Conservation (phyloP, 2,329 filamentous ascomycete species). For the Ophiocordyceps camponoti-saundersi region DNA sequence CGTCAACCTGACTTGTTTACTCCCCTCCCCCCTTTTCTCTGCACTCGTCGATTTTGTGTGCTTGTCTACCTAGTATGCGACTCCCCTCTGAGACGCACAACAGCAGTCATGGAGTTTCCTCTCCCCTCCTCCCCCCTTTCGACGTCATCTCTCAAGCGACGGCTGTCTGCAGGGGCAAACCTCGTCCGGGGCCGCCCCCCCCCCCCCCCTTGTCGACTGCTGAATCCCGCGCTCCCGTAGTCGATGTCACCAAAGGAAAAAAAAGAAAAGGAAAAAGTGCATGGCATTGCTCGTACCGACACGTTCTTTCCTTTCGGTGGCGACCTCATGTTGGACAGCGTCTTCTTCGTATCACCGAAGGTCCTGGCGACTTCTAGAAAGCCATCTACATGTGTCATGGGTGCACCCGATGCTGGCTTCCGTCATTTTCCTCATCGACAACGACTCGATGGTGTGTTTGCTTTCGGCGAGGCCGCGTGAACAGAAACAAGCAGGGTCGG, state of each 20-base stretch:
- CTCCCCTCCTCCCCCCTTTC: too few species aligned
- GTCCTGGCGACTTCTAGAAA: neutral
- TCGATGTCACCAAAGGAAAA: neutral
- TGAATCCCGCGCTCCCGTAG: neutral
- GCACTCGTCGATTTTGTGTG: neutral
- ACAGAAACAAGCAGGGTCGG: neutral
- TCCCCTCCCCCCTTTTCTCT: neutral
- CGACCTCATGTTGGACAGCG: neutral
- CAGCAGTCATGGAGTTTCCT: too few species aligned
- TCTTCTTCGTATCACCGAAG: neutral
- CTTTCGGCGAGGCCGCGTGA: neutral
- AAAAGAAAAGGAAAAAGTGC: too few species aligned
- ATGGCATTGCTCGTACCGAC: too few species aligned
- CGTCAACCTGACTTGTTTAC: too few species aligned
- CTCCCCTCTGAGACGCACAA: too few species aligned
- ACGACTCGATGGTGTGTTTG: neutral
- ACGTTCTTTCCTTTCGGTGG: neutral
- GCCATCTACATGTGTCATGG: neutral
- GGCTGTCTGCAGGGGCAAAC: constrained; percentile 2
- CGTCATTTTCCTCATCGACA: neutral
- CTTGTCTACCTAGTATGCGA: neutral
- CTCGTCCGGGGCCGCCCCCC: neutral
- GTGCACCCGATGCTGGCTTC: neutral
- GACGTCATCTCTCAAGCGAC: neutral
- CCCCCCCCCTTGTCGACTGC: neutral